Percentiles rank a stretch among this genome's conserved stretches.
Conservation (phyloP, 768 basidiomycete genomes). For the Lepiota venenata region DNA sequence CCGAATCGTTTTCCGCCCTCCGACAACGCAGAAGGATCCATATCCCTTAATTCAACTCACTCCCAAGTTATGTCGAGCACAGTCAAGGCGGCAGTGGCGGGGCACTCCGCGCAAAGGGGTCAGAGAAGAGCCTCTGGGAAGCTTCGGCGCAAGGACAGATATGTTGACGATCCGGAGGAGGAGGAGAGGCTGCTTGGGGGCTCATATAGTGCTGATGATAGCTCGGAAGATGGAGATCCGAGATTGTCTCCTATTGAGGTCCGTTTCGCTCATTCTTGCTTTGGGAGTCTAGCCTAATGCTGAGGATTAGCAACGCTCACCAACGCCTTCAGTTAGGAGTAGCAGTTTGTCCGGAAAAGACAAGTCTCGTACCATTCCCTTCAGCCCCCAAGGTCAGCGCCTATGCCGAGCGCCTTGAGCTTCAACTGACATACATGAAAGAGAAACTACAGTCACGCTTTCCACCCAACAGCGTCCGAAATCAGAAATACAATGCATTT, state of each 20-base stretch:
- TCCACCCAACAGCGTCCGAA: slow-evolving; percentile 89
- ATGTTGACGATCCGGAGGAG: slow-evolving; percentile 62
- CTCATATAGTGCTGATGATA: slow-evolving; percentile 24
- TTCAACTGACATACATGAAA: slow-evolving; percentile 21
- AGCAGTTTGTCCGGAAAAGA: slow-evolving; percentile 42
- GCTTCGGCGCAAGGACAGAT: slow-evolving; percentile 47
- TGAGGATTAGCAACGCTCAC: slow-evolving; percentile 17
- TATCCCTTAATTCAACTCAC: slow-evolving; percentile 14
- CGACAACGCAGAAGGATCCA: slow-evolving; percentile 17
- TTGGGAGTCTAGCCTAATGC: not conserved
- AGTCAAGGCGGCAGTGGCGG: slow-evolving; percentile 21
- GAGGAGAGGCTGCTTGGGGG: slow-evolving; percentile 48
- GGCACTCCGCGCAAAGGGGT: slow-evolving; percentile 20
- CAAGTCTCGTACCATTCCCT: slow-evolving; percentile 75
- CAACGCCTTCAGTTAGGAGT: slow-evolving; percentile 22
- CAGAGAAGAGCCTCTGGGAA: slow-evolving; percentile 29
- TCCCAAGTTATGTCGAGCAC: slow-evolving; percentile 16
- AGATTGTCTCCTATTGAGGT: slow-evolving; percentile 14
- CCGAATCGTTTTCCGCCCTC: slow-evolving; percentile 44
- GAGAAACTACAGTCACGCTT: slow-evolving; percentile 71
- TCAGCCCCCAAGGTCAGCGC: slow-evolving; percentile 57
- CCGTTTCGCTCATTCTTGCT: slow-evolving; percentile 8
- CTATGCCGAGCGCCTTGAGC: not conserved
- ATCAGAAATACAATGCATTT: slow-evolving; percentile 96
- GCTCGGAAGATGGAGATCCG: slow-evolving; percentile 25